Conservation (phyloP, 2,329 filamentous ascomycete genomes). For the Cladobotryum mycophilum region DNA sequence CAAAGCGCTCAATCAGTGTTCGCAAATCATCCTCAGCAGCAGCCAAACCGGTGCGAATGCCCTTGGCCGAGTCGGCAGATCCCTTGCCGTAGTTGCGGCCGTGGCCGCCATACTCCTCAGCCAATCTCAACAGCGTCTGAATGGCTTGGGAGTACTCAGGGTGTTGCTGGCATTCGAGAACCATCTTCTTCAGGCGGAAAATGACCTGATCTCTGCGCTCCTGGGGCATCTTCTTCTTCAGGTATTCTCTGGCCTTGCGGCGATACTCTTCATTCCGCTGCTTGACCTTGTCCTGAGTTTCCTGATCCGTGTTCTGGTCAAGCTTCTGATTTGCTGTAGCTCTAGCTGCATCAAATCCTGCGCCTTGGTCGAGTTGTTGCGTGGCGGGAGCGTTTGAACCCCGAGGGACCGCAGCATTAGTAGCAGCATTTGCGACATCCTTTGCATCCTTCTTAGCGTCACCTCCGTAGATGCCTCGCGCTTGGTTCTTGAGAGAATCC, state of each 20-base stretch:
- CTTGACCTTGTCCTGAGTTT: constrained; percentile 48
- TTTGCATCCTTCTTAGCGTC: constrained; percentile 52
- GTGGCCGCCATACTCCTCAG: constrained; percentile 78
- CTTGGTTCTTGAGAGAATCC: constrained; percentile 61
- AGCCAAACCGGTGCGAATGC: constrained; percentile 61
- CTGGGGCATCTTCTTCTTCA: constrained; percentile 80
- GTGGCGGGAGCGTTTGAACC: constrained; percentile 44
- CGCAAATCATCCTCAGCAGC: constrained; percentile 69
- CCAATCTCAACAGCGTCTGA: constrained; percentile 74
- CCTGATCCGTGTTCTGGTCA: constrained; percentile 58
- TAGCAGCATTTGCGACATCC: constrained; percentile 52
- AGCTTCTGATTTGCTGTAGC: constrained; percentile 50
- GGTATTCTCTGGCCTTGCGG: constrained; percentile 60
- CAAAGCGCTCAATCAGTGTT: constrained; percentile 88
- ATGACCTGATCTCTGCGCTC: constrained; percentile 90
- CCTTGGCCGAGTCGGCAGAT: constrained; percentile 62
- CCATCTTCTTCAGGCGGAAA: constrained; percentile 93
- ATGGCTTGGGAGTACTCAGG: constrained; percentile 91
- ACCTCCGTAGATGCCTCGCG: constrained; percentile 56
- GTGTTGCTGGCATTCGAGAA: constrained; percentile 93
- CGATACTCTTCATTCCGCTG: constrained; percentile 38
- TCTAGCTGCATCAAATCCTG: constrained; percentile 26
- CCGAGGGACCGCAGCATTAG: constrained; percentile 44
- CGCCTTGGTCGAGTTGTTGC: constrained; percentile 43
- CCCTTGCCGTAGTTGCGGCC: constrained; percentile 59